Base-by-base conservation (phyloP, 164 flowering plant genomes). In the Akebia trifoliata region DNA sequence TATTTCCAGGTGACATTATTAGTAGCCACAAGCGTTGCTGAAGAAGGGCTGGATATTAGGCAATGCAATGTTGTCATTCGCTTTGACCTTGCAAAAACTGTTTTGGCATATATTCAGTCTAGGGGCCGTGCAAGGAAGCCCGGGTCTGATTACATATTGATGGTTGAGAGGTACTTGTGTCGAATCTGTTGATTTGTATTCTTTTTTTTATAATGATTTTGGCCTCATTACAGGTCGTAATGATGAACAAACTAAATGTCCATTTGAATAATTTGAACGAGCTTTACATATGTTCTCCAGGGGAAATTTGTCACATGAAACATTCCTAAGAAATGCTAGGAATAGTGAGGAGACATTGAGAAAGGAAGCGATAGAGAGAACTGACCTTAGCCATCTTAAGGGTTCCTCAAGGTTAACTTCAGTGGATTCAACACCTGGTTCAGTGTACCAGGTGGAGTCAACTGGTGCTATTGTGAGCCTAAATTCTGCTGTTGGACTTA, bases 1-100 rank as follows among this genome's bases (percentile, higher is more conserved):
- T 46, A 54, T 59, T 57, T 63, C 31, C 55, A 94, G 99, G 90
- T 94, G 40, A 94, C 96, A 31, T 61, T 90, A 68, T 70, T 94
- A 64, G 99, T 94, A 62, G 97, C 99, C 64, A 90, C 99, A 53
- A 93, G 99, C 71, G 99, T 94, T 61, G 99, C 99, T 62, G 99
- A 94, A 75, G 99, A 94, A 75, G 99, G 99, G 39, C 95, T 94
- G 66, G 99, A 94, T 69, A 94, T 94, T 54, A 81, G 99, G 58
- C 97, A 94, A 67, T 94, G 99, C 79, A 94, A 94, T 77, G 99
- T 94, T 69, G 99, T 94, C 45, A 94, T 94, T 69, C 97, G 99
- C 49, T 94, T 94, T 71, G 99, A 94, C 70, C 99, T 94, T 71
- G 99, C 99, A 62, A 94, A 94, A 74, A 94, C 99, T 60, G 97